These are phyloP conservation scores for Colletotrichum siamense DNA, from an alignment of 2,329 filamentous ascomycete species.

Conservation along the genomic window DNA sequence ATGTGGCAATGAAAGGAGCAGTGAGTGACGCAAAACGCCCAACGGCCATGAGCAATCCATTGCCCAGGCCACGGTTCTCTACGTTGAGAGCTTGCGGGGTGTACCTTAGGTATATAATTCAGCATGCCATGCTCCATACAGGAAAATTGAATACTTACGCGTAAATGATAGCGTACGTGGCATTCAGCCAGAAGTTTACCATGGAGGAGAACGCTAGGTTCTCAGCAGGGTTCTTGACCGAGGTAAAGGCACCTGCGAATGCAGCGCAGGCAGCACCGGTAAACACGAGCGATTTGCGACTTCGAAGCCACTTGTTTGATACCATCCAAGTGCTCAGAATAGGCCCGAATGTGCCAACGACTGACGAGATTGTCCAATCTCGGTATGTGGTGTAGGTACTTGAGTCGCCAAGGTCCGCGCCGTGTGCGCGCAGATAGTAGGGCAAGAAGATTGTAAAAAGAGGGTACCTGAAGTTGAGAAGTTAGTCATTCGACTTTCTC, in stretches of 20 bases:
- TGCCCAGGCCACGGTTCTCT: not conserved
- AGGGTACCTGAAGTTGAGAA: not conserved
- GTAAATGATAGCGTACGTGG: not conserved
- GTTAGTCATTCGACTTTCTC: not conserved
- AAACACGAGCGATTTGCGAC: not conserved
- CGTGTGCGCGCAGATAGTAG: not conserved
- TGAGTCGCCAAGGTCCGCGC: not conserved
- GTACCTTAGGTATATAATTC: not conserved
- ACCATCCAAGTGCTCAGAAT: not conserved
- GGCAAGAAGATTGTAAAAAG: not conserved
- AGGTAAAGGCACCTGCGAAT: not conserved
- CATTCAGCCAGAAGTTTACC: not conserved
- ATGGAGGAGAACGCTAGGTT: not conserved
- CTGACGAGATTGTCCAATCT: not conserved
- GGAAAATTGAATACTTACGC: not conserved
- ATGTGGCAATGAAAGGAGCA: not conserved
- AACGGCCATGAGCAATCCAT: not conserved
- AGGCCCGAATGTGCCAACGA: not conserved
- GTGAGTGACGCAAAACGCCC: not conserved
- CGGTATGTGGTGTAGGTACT: not conserved
- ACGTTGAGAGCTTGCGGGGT: not conserved
- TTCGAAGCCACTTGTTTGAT: not conserved
- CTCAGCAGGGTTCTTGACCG: not conserved
- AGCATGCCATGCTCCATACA: not conserved
- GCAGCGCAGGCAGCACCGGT: not conserved